A percentile compares a stretch with the other conserved stretches of the same genome.
Conservation (phyloP, 345 rosid genomes). For the Camelina hispida region DNA sequence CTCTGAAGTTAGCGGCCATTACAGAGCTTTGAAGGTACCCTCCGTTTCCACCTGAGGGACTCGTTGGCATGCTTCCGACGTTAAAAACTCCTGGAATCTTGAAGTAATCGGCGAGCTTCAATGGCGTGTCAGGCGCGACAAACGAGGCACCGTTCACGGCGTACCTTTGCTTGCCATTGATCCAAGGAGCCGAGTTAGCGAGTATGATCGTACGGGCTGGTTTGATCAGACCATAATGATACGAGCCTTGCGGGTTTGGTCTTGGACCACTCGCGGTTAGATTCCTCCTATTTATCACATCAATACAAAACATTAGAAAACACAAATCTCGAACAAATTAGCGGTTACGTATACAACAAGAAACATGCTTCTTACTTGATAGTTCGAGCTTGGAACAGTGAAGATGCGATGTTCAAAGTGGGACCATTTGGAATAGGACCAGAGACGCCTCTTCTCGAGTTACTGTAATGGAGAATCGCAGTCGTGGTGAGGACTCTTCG, state of each 20-base stretch:
- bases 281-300: constrained; percentile 63
- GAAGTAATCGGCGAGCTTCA: constrained; percentile 92
- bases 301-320: constrained; percentile 20
- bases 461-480: constrained; percentile 83
- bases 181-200: constrained; percentile 73
- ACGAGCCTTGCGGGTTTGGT: constrained; percentile 98
- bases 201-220: constrained; percentile 70
- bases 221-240: constrained; percentile 90
- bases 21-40: constrained; percentile 79
- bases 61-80: constrained; percentile 70
- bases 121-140: constrained; percentile 75
- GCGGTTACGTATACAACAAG: constrained; percentile 1
- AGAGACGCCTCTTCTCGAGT: constrained; percentile 66
- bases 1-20: constrained; percentile 69
- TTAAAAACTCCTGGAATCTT: constrained; percentile 83
- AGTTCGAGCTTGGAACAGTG: constrained; percentile 86
- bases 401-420: constrained; percentile 62
- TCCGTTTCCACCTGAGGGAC: constrained; percentile 61
- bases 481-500: constrained; percentile 70
- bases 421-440: constrained; percentile 88
- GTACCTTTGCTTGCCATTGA: constrained; percentile 86
- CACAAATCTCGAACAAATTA: background rate
- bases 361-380: constrained; percentile 54
- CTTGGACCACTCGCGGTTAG: constrained; percentile 95
- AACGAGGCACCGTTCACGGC: constrained; percentile 82